Evolutionary conservation across 2,329 filamentous ascomycete species (phyloP), one percentile per base, ranked within the genome.

Genomic region (Exophiala spinifera): DNA sequence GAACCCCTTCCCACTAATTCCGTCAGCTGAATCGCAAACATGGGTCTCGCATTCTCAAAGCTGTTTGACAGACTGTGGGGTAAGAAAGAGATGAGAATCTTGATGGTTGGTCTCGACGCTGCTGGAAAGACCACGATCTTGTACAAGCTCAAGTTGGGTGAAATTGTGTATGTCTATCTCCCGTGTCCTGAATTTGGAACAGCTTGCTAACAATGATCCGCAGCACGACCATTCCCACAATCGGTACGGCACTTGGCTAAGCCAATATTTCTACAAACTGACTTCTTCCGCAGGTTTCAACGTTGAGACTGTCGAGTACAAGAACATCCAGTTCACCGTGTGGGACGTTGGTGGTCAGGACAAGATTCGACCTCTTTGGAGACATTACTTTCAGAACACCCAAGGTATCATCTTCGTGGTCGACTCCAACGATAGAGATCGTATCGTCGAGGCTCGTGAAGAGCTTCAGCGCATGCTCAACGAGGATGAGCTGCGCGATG

Each of bases 261-360:
- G 46, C 49, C 56, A 55, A 54, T 54, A 8, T 42, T 23, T 7
- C 23, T 13, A 25, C 25, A 25, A 28, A 56, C 40, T 58, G 34
- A 60, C 49, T 40, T 20, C n/a, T 42, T 60, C 36, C 13, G 40
- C 64, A 91, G 88, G 94, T 70, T 99, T 99, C 87, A 99, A 99
- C 81, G 94, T 99, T 76, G 94, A 99, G 84, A 97, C 94, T 53
- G 94, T 99, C 75, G 91, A 95, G 75, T 97, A 97, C 84, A 96
- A 96, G 85, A 99, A 99, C 85, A 96, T 96, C 70, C 91, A 96
- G 76, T 99, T 99, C 84, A 97, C 92, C 75, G 94, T 99, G 74
- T 99, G 94, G 94, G 94, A 97, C 81, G 94, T 99, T 72, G 94
- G 94, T 82, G 94, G 94, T 76, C 94, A 99, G 83, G 94, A 99